phyloP scores from a whole-genome alignment of 352 stramenopile species.

The Globisporangium recalcitrans region DNA sequence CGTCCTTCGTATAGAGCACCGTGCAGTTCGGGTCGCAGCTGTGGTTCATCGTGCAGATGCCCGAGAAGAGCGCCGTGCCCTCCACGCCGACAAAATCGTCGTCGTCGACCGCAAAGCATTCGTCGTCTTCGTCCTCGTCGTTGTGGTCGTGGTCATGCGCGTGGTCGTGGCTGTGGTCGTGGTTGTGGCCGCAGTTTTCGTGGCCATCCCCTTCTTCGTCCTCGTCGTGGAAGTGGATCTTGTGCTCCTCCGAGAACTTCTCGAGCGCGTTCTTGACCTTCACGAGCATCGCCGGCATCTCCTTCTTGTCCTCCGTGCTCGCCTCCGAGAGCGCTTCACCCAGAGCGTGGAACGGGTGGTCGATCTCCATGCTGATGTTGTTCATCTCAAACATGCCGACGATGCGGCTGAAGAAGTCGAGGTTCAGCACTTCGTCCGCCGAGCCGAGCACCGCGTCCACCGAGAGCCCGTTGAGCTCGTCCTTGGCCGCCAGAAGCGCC shows the following conservation, averaged over 20 bases:
- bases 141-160: conserved; percentile 22
- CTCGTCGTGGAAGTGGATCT: conserved; percentile 32
- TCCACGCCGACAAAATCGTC: conserved; percentile 93
- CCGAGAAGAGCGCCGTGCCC: conserved; percentile 91
- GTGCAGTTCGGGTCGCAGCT: conserved; percentile 92
- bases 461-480: conserved; percentile 55
- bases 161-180: conserved; percentile 28
- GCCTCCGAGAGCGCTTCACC: conserved; percentile 54
- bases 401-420: conserved; percentile 84
- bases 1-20: conserved; percentile 84
- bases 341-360: conserved; percentile 76
- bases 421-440: conserved; percentile 48
- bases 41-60: conserved; percentile 96
- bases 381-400: conserved; percentile 98
- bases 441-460: conserved; percentile 41
- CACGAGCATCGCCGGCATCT: conserved; percentile 53
- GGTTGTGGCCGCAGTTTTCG: conserved; percentile 25
- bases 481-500: conserved; percentile 30
- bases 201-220: conserved; percentile 18
- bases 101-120: conserved; percentile 47
- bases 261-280: conserved; percentile 62
- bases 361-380: conserved; percentile 92
- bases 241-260: conserved; percentile 63
- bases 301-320: conserved; percentile 51
- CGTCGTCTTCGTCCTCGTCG: conserved; percentile 38